Base-by-base conservation (phyloP, 164 flowering plant genomes). In the Chimonanthus salicifolius region DNA sequence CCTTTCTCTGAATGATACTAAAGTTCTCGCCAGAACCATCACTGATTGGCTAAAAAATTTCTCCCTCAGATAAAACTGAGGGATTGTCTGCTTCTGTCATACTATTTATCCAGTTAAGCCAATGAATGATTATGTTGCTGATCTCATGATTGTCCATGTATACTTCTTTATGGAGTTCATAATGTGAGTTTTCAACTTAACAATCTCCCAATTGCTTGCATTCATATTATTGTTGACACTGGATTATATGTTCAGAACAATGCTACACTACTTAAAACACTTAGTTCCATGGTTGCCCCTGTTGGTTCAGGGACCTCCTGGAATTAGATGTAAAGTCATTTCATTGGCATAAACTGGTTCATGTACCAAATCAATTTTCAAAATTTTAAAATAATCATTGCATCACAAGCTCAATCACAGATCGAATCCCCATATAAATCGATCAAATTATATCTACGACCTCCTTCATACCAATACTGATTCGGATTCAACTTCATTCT, bases 1-100 rank as follows among this genome's bases (percentile, higher is more conserved):
- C 47, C 77, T 88, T 49, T 80, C 94, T 3, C 77, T 95, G 67
- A 89, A 83, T 73, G 98, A 92, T 10, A 88, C 83, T 10, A 85
- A 82, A 83, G 84, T 78, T 73, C 94, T 95, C 8, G 77, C 91
- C 47, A 83, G 84, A 72, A 89, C 93, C 11, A 76, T 92, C 18
- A 64, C 75, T 15, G 77, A 84, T 75, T 92, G 97, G 97, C 88
- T 94, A 71, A 67, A 16, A 33, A 45, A 43, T 2, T 10, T 72
- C 48, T 47, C 43, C 11, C 15, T 43, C 15, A 16, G 11, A 50
- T 58, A 45, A 4, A 15, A 13, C 1, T 18, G 18, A 15, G 50
- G 6, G 5, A 58, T 11, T 10, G 64, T 4, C 11, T 2, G 60
- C 60, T 54, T 54, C 60, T 54, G 60, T 8, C 11, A 8, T 54